These are phyloP conservation scores for Colletotrichum theobromicola DNA, from an alignment of 2,329 filamentous ascomycete species.

Conservation along the genomic window DNA sequence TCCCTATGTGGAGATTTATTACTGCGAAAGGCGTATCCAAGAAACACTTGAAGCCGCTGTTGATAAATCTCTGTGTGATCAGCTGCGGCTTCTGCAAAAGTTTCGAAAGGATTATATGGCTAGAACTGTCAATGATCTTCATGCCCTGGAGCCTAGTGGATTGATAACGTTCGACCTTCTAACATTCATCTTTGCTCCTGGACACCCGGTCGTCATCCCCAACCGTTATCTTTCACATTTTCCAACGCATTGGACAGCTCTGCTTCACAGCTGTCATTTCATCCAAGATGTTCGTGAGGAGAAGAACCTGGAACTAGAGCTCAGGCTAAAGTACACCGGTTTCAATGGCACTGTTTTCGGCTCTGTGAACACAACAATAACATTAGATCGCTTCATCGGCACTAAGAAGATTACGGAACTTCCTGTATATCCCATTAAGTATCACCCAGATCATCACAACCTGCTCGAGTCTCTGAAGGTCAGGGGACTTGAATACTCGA, in stretches of 20 bases:
- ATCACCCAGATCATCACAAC: neutral
- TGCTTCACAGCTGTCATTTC: neutral
- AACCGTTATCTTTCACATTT: neutral
- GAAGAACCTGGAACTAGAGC: neutral
- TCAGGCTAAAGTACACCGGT: neutral
- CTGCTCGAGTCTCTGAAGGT: neutral
- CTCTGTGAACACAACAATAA: neutral
- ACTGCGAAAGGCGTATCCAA: neutral
- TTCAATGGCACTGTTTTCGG: neutral
- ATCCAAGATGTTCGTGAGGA: neutral
- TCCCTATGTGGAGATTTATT: neutral
- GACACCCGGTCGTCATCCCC: rapidly evolving
- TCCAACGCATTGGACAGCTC: neutral
- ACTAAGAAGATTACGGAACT: neutral
- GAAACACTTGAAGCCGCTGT: rapidly evolving
- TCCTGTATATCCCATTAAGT: neutral
- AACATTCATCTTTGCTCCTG: neutral
- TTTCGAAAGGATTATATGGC: neutral
- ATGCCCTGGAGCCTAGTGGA: rapidly evolving
- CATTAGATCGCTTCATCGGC: neutral
- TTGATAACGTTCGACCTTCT: neutral
- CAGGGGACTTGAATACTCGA: neutral
- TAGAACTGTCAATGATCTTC: rapidly evolving
- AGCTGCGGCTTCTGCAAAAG: neutral
- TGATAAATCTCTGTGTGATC: neutral